Percentiles rank a stretch among this genome's conserved stretches.
phyloP scores from a whole-genome alignment of 1,284 basidiomycete species.

The Pseudomicrostroma phylloplanum region DNA sequence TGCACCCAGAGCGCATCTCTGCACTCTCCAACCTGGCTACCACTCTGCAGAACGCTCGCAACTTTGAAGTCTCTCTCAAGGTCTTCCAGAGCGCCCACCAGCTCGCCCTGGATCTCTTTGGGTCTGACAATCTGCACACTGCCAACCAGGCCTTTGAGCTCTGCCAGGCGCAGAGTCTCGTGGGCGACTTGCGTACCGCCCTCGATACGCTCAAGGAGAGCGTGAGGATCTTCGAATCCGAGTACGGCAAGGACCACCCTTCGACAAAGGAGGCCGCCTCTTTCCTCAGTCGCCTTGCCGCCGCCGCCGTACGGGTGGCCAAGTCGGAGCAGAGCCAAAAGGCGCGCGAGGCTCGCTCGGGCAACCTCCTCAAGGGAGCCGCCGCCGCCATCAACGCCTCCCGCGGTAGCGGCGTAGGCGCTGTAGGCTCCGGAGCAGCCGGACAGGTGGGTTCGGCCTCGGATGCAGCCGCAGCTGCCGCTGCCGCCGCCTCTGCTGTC shows the following conservation, averaged over 20 bases:
- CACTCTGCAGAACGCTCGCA: constrained; percentile 37
- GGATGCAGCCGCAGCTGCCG: constrained; percentile 13
- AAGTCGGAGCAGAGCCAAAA: constrained; percentile 40
- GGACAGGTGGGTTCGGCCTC: not conserved
- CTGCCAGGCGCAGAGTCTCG: constrained; percentile 43
- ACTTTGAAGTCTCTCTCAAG: constrained; percentile 33
- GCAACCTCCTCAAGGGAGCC: constrained; percentile 4
- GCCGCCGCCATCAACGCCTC: constrained; percentile 14
- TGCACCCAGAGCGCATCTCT: constrained; percentile 56
- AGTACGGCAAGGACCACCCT: constrained; percentile 46
- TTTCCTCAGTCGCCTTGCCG: constrained; percentile 43
- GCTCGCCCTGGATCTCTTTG: constrained; percentile 35
- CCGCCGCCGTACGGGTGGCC: constrained; percentile 43
- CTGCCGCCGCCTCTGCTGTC: constrained; percentile 8
- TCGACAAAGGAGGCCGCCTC: constrained; percentile 44
- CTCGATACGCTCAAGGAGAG: constrained; percentile 45
- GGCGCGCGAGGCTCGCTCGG: constrained; percentile 19
- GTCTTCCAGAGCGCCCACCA: constrained; percentile 41
- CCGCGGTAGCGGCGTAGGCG: constrained; percentile 3
- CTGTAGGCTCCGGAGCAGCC: not conserved
- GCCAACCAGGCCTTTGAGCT: constrained; percentile 47
- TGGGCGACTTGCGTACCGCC: constrained; percentile 44
- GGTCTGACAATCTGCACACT: constrained; percentile 44
- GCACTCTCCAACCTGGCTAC: constrained; percentile 52
- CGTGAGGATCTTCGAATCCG: constrained; percentile 39